Evolutionary conservation across 306 rosid species (phyloP).

Genomic region (Chamaecrista fasciculata): DNA sequence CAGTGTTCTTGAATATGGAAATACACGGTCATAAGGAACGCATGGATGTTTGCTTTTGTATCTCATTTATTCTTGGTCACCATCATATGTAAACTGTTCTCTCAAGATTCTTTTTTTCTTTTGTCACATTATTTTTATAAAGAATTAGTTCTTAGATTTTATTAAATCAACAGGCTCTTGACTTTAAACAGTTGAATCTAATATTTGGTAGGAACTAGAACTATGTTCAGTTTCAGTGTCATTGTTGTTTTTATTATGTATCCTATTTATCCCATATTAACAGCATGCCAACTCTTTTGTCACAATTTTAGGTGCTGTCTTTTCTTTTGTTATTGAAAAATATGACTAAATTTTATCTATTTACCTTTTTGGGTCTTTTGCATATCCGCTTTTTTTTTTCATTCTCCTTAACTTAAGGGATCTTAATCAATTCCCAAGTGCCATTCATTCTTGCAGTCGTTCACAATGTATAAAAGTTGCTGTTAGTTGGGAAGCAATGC

Average conservation of each 20-base stretch:
- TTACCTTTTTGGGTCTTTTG: neutral
- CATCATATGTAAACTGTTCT: conserved; percentile 1
- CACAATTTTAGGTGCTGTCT: neutral
- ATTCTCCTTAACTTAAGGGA: neutral
- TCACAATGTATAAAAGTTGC: conserved; percentile 55
- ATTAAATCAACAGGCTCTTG: neutral
- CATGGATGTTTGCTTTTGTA: neutral
- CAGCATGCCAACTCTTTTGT: conserved; percentile 8
- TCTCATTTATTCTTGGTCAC: conserved; percentile 12
- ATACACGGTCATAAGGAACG: conserved; percentile 18
- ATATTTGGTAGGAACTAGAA: conserved; percentile 13
- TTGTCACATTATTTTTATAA: conserved; percentile 1
- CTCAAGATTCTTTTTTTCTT: conserved; percentile 12
- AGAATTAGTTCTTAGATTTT: neutral
- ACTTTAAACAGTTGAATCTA: conserved; percentile 11
- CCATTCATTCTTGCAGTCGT: conserved; percentile 47
- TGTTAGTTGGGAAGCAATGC: conserved; percentile 76
- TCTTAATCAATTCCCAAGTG: neutral
- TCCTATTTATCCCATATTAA: conserved; percentile 6
- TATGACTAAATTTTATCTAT: neutral
- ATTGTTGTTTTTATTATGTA: conserved; percentile 15
- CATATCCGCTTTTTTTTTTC: conserved; percentile 5
- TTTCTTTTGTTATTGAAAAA: neutral
- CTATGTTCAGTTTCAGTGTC: conserved; percentile 17
- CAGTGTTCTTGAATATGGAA: conserved; percentile 28